Evolutionary conservation across 331 rosid genomes (phyloP), one percentile per base, ranked within the genome.

Genomic region (Acacia pycnantha): DNA sequence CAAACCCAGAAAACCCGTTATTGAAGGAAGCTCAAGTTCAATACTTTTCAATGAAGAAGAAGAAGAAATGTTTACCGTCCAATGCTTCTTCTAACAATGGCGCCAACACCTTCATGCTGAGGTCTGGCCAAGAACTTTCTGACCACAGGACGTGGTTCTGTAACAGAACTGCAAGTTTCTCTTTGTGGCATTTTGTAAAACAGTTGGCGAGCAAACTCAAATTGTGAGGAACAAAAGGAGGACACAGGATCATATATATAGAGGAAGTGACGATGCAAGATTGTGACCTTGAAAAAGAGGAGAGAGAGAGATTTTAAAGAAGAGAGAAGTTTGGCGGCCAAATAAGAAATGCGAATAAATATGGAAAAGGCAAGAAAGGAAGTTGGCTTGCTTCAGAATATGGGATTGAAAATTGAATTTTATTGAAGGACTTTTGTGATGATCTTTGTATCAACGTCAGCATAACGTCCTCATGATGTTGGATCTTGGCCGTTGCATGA

Each of bases 61-160:
- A 33, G 24, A 54, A 29, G 24, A 68, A 44, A 12, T 70, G 41
- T 67, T 47, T 75, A 91, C 97, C 95, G 77, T 80, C 97, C 97
- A 68, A 93, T 91, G 90, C 97, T 93, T 80, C 97, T 87, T 78
- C 97, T 86, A 64, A 93, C 97, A 86, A 88, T 83, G 74, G 95
- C 94, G 0, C 95, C 97, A 22, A 82, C 84, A 21, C 97, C 97
- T 83, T 90, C 97, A 78, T 61, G 88, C 77, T 91, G 97, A 73
- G 94, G 97, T 82, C 92, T 85, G 11, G 97, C 97, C 86, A 91
- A 84, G 85, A 93, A 89, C 73, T 91, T 88, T 83, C 90, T 88
- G 41, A 84, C 91, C 47, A 91, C 97, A n/a, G 50, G 40, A 61
- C 97, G 90, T 33, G 92, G 89, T 56, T 90, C 84, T 24, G 48